Evolutionary conservation across 2,329 filamentous ascomycete genomes (phyloP), one percentile per base, ranked within the genome.

Genomic region (Macrophomina tecta): DNA sequence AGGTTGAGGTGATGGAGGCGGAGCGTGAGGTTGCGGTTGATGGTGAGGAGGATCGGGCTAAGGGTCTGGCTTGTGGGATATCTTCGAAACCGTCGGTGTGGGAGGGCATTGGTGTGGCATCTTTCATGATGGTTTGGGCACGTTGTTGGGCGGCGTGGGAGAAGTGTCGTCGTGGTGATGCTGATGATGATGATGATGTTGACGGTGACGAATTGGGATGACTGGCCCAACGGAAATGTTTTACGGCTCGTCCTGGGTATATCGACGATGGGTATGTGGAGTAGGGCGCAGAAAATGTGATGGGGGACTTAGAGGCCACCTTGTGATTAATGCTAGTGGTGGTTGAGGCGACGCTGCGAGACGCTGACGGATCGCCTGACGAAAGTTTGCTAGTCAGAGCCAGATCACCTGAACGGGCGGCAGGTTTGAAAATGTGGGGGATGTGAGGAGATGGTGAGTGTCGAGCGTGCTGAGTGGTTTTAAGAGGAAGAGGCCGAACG

Each of bases 341-440:
- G 14, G 11, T 23, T n/a, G 7, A 30, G 53, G 11, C 5, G 38
- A 12, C 14, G 28, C 5, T 16, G 56, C 42, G 56, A 61, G 56
- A 48, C 16, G n/a, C 12, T 12, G 28, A 28, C 23, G 55, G 23
- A n/a, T 42, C 53, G 53, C 18, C 53, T 56, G 34, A 28, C 11
- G 34, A 34, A 42, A 42, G 55, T 30, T 61, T 48, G 56, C 42
- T 61, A 32, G 56, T 61, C 56, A 61, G 56, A 32, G 30, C 28
- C 9, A 8, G n/a, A 32, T 58, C 36, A 58, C 34, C 18, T 56
- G 53, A 11, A 42, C 34, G 14, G 30, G 5, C 18, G 16, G 23
- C 28, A 61, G 32, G 23, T 23, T 18, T 30, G 48, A 14, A 18
- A 12, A 5, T 30, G 11, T 7, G 28, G 23, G 5, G 40, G 56